Percentiles rank a stretch among this genome's conserved stretches.
Conservation (phyloP, 106 monocot genomes). For the Dioscorea zingiberensis region DNA sequence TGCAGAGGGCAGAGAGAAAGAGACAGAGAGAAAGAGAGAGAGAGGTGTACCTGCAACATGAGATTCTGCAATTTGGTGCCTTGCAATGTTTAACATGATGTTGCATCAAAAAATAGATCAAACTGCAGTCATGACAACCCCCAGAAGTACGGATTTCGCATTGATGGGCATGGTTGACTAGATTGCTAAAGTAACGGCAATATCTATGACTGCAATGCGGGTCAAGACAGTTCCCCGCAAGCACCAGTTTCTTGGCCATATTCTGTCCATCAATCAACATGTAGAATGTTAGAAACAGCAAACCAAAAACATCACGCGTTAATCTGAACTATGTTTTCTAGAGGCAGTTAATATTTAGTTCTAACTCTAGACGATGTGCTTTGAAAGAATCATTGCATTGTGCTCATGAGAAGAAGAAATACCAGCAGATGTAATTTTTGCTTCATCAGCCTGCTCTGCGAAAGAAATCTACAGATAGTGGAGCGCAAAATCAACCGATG, state of each 20-base stretch:
- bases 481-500: constrained; percentile 14
- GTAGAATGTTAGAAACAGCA: too few species aligned
- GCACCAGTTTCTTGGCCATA: constrained; percentile 17
- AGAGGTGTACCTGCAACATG: constrained; percentile 16
- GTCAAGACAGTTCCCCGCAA: constrained; percentile 16
- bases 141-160: constrained; percentile 14
- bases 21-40: neutral
- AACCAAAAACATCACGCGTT: neutral
- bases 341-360: too few species aligned
- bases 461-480: neutral
- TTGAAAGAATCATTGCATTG: neutral
- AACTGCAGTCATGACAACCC: constrained; percentile 11
- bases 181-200: constrained; percentile 17
- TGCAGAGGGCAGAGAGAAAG: too few species aligned
- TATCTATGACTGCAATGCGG: constrained; percentile 1
- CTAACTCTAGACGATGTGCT: too few species aligned
- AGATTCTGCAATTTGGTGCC: constrained; percentile 12
- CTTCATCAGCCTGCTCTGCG: neutral
- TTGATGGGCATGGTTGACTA: constrained; percentile 19
- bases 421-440: constrained; percentile 4
- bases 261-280: neutral
- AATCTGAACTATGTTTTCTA: too few species aligned
- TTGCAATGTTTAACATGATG: constrained; percentile 5
- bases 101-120: neutral
- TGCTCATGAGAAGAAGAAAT: neutral